Evolutionary conservation across 2,329 filamentous ascomycete species (phyloP).

Genomic region (Karstenula rhodostoma): DNA sequence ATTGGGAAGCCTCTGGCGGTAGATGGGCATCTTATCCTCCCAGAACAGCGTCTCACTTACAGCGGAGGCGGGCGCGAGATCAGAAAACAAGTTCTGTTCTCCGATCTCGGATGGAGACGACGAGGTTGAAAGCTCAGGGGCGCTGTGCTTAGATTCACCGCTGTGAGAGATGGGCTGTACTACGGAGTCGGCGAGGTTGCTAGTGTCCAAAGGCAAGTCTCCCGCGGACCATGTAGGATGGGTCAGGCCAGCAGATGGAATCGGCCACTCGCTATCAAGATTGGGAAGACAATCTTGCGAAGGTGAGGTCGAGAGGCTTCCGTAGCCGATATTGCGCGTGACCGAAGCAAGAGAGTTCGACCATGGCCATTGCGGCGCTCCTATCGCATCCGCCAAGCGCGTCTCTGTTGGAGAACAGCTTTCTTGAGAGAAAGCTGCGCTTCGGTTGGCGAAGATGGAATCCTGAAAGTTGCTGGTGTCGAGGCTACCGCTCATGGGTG

Average conservation of each 20-base stretch:
- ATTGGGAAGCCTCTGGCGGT: conserved; percentile 38
- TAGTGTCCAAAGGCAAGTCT: conserved; percentile 51
- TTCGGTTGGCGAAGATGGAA: conserved; percentile 37
- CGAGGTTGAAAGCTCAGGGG: conserved; percentile 50
- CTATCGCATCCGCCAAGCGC: conserved; percentile 41
- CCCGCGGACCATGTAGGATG: conserved; percentile 50
- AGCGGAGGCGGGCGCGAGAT: conserved; percentile 44
- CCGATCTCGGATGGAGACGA: conserved; percentile 53
- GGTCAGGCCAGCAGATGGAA: conserved; percentile 43
- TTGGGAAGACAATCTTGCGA: conserved; percentile 49
- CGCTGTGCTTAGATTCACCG: conserved; percentile 51
- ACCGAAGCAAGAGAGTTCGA: conserved; percentile 34
- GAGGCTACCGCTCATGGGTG: conserved; percentile 38
- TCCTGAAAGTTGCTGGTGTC: conserved; percentile 41
- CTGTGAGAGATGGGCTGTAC: conserved; percentile 51
- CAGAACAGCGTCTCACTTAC: conserved; percentile 47
- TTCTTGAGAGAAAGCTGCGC: conserved; percentile 36
- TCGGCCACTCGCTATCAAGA: conserved; percentile 45
- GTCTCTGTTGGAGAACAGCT: conserved; percentile 44
- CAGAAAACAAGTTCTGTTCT: conserved; percentile 43
- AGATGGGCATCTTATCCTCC: conserved; percentile 46
- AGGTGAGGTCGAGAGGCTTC: conserved; percentile 50
- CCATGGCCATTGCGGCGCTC: conserved; percentile 47
- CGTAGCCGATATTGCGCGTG: conserved; percentile 42
- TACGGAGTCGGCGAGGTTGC: conserved; percentile 45